Conservation (phyloP, 2,329 filamentous ascomycete species). For the Tolypocladium inflatum region DNA sequence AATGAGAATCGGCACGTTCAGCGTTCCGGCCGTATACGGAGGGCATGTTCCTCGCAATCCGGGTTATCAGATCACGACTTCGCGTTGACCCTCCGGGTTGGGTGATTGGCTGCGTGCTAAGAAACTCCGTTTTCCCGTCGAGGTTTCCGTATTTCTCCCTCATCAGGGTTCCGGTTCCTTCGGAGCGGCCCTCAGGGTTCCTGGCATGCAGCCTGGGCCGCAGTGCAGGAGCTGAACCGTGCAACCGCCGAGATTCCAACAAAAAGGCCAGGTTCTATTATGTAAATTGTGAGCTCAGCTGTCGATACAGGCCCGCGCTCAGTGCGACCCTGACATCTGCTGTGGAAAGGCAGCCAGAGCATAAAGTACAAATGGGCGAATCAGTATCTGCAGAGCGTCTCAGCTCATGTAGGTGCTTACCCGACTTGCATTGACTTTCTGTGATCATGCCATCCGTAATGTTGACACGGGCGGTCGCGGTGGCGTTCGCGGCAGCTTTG, state of each 20-base stretch:
- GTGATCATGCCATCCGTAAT: not conserved
- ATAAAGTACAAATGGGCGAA: not conserved
- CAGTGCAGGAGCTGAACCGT: not conserved
- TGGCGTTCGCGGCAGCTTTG: not conserved
- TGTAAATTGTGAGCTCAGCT: not conserved
- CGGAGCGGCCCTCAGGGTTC: not conserved
- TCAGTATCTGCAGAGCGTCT: not conserved
- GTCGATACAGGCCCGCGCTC: not conserved
- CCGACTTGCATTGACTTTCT: not conserved
- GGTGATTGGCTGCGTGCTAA: not conserved
- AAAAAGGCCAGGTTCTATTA: not conserved
- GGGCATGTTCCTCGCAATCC: not conserved
- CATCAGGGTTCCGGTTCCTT: not conserved
- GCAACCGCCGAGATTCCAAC: not conserved
- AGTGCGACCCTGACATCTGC: not conserved
- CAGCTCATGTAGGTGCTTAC: not conserved
- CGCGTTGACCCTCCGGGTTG: not conserved
- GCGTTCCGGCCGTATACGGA: not conserved
- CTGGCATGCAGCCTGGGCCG: not conserved
- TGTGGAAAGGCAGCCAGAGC: not conserved
- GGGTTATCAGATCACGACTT: not conserved
- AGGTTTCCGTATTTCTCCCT: not conserved
- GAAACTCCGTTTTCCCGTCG: not conserved
- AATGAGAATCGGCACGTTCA: not conserved
- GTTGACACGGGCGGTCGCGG: not conserved